Percentiles rank a stretch among this genome's conserved stretches.
phyloP scores from a whole-genome alignment of 1,284 basidiomycete species.

The Ceratobasidium sp. region DNA sequence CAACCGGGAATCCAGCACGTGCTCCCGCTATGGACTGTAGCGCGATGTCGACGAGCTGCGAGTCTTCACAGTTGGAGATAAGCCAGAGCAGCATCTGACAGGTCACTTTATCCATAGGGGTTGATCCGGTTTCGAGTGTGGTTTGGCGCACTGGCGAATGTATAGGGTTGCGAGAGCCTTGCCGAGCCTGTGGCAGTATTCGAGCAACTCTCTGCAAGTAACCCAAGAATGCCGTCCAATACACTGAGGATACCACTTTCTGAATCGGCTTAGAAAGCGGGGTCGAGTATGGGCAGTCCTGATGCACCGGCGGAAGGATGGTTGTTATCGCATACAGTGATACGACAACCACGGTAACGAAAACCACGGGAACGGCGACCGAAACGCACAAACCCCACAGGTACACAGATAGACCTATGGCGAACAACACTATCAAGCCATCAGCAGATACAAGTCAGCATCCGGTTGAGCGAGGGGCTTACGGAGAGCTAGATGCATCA shows the following conservation, averaged over 20 bases:
- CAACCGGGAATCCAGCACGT: neutral
- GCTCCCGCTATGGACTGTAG: constrained; percentile 5
- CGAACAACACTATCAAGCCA: neutral
- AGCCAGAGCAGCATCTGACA: neutral
- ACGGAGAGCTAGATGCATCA: constrained; percentile 22
- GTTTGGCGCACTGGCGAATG: too few relatives aligned
- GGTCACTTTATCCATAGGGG: too few relatives aligned
- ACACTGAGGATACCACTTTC: too few relatives aligned
- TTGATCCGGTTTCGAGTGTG: too few relatives aligned
- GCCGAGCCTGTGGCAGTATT: too few relatives aligned
- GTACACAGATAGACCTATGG: constrained; percentile 1
- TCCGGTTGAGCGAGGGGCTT: neutral
- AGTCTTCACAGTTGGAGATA: neutral
- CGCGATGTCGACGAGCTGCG: neutral
- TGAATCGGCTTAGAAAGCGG: too few relatives aligned
- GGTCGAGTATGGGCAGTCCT: too few relatives aligned
- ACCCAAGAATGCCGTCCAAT: too few relatives aligned
- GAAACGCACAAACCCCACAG: constrained; percentile 2
- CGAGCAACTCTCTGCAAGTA: too few relatives aligned
- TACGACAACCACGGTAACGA: neutral
- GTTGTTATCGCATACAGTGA: neutral
- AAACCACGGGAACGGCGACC: neutral
- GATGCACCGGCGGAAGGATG: neutral
- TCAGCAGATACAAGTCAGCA: neutral
- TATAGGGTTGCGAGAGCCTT: too few relatives aligned